Conservation (phyloP, 2,329 filamentous ascomycete species). For the Fusarium metavorans region DNA sequence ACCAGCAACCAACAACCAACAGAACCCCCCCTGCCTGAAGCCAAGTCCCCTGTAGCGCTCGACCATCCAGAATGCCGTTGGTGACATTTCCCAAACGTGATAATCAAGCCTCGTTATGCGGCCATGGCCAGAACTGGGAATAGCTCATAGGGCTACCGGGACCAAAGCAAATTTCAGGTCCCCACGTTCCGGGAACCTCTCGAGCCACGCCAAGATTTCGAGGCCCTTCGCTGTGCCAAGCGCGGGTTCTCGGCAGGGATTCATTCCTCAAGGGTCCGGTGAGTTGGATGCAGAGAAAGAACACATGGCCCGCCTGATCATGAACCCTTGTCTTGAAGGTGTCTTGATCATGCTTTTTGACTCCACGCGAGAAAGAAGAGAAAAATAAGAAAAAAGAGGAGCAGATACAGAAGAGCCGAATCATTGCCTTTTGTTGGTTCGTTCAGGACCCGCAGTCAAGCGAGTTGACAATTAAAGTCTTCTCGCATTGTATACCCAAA, state of each 20-base stretch:
- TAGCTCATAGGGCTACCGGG: conserved; percentile 24
- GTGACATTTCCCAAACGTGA: conserved; percentile 21
- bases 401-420: neutral
- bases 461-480: neutral
- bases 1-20: neutral
- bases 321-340: conserved; percentile 12
- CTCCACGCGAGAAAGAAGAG: neutral
- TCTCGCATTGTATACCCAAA: neutral
- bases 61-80: conserved; percentile 3
- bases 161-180: neutral
- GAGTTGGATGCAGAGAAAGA: conserved; percentile 1
- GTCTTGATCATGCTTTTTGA: conserved; percentile 7
- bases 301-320: conserved; percentile 10
- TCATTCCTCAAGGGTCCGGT: conserved; percentile 7
- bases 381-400: neutral
- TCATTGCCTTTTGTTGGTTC: neutral
- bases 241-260: conserved; percentile 22
- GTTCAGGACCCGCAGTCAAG: neutral
- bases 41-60: conserved; percentile 17
- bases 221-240: conserved; percentile 20
- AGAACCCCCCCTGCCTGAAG: neutral
- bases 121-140: conserved; percentile 19
- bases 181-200: neutral
- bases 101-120: conserved; percentile 32
- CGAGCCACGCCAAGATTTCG: conserved; percentile 17